A percentile compares a stretch with the other conserved stretches of the same genome.
phyloP scores from a whole-genome alignment of 257 asterid genomes.

The Vinca minor region DNA sequence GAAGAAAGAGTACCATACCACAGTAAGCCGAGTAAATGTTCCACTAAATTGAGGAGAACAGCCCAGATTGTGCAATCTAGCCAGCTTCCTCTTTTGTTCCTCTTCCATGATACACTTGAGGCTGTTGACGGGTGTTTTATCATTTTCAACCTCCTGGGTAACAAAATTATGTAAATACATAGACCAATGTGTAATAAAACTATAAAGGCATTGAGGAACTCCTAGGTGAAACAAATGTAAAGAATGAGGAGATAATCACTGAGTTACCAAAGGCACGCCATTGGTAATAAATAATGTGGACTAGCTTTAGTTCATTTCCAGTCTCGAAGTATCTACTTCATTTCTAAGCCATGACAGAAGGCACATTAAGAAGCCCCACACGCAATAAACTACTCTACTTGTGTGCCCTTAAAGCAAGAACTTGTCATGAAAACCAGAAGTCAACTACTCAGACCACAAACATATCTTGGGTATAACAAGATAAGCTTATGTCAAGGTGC shows the following conservation, averaged over 20 bases:
- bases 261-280: not conserved
- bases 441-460: not conserved
- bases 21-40: constrained; percentile 66
- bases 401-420: not conserved
- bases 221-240: not conserved
- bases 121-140: constrained; percentile 38
- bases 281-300: not conserved
- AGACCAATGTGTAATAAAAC: not conserved
- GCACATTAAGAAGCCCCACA: not conserved
- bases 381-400: not conserved
- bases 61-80: constrained; percentile 44
- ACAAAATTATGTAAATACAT: constrained; percentile 10
- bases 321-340: not conserved
- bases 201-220: not conserved
- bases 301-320: not conserved
- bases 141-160: constrained; percentile 57
- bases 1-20: constrained; percentile 44
- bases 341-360: not conserved
- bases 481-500: not conserved
- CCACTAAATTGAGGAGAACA: constrained; percentile 77
- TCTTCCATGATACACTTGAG: constrained; percentile 68
- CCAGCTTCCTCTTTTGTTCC: constrained; percentile 56
- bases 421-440: not conserved
- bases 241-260: not conserved
- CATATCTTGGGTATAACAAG: not conserved